phyloP scores from a whole-genome alignment of 2,329 filamentous ascomycete species.

The Cercospora sp. region DNA sequence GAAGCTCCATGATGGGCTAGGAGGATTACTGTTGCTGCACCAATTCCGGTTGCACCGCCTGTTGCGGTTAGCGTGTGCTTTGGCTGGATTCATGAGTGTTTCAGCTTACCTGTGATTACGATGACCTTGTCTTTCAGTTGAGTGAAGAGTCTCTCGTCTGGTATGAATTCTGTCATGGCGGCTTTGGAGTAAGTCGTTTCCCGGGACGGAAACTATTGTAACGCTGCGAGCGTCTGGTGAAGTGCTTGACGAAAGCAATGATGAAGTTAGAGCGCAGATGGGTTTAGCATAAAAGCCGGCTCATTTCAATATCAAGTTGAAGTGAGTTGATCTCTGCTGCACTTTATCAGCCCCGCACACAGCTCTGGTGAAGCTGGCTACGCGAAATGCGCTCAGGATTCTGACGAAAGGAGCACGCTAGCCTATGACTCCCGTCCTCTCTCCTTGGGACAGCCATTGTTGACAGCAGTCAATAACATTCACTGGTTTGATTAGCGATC shows the following conservation, averaged over 20 bases:
- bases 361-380: not conserved
- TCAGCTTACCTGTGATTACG: conserved; percentile 35
- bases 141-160: conserved; percentile 11
- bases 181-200: not conserved
- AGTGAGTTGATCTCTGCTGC: not conserved
- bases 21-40: conserved; percentile 44
- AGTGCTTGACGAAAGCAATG: no score
- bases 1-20: conserved; percentile 44
- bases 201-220: not conserved
- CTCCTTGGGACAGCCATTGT: not conserved
- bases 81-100: not conserved
- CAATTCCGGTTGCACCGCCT: conserved; percentile 50
- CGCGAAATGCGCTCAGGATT: not conserved
- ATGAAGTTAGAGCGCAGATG: not conserved
- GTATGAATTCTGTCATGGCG: conserved; percentile 22
- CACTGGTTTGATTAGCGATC: not conserved
- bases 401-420: not conserved
- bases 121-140: conserved; percentile 36
- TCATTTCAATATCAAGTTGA: not conserved
- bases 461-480: not conserved
- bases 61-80: not conserved
- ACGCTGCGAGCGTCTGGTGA: not conserved
- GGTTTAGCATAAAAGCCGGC: not conserved
- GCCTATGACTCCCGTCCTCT: not conserved
- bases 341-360: not conserved